Conservation (phyloP, 805 yeast species). For the Cyberlindnera samutprakarnensis region DNA sequence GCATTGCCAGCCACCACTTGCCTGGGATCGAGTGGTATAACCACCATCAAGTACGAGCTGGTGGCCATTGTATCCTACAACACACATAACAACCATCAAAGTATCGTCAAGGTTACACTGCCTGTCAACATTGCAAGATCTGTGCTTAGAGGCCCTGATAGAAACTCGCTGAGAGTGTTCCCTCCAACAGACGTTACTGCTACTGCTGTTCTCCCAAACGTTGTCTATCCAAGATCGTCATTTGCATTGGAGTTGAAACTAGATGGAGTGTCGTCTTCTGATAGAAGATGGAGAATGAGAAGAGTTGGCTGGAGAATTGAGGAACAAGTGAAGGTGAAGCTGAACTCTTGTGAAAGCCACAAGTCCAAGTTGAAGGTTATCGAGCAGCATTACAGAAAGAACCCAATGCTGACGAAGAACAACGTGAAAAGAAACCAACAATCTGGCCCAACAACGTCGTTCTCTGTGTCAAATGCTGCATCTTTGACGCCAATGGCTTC, state of each 20-base stretch:
- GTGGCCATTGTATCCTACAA: constrained; percentile 51
- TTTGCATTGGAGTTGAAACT: constrained; percentile 78
- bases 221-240: constrained; percentile 78
- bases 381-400: constrained; percentile 34
- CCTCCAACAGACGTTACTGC: constrained; percentile 94
- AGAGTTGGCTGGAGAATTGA: constrained; percentile 85
- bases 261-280: constrained; percentile 57
- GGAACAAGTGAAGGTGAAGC: constrained; percentile 62
- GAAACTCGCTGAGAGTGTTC: constrained; percentile 82
- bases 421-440: constrained; percentile 30
- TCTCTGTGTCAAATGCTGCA: constrained; percentile 24
- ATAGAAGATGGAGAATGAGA: constrained; percentile 84
- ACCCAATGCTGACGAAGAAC: constrained; percentile 13
- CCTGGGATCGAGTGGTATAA: constrained; percentile 44
- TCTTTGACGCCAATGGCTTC: constrained; percentile 14
- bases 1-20: constrained; percentile 68
- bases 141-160: constrained; percentile 72
- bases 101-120: constrained; percentile 37
- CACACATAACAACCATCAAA: constrained; percentile 23
- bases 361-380: constrained; percentile 36
- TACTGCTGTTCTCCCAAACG: constrained; percentile 80
- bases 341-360: constrained; percentile 53
- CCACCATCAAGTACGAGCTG: constrained; percentile 65
- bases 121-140: constrained; percentile 75
- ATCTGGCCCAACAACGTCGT: constrained; percentile 31